Evolutionary conservation across 495 filamentous ascomycete genomes (phyloP).

Genomic region (Penicillium paxilli): DNA sequence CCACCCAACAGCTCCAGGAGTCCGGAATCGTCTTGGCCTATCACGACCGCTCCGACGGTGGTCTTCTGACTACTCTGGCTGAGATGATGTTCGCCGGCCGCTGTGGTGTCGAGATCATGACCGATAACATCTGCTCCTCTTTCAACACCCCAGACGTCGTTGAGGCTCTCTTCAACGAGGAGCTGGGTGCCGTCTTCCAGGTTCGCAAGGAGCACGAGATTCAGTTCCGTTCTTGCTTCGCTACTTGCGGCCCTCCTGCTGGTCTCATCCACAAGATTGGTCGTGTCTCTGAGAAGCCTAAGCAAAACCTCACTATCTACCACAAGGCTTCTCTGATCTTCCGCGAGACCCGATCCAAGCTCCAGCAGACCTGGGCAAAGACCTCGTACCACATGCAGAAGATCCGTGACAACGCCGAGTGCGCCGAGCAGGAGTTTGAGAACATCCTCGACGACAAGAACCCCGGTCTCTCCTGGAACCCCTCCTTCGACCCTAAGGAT

Average conservation of each 20-base stretch:
- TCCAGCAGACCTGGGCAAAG: slow-evolving; percentile 86
- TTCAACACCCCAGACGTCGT: slow-evolving; percentile 63
- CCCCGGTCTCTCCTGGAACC: slow-evolving; percentile 82
- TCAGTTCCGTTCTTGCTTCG: slow-evolving; percentile 86
- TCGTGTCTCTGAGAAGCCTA: slow-evolving; percentile 62
- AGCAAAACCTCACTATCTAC: slow-evolving; percentile 76
- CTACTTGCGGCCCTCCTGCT: slow-evolving; percentile 82
- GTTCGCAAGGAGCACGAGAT: slow-evolving; percentile 80
- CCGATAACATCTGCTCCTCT: slow-evolving; percentile 65
- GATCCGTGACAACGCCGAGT: slow-evolving; percentile 82
- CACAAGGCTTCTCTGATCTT: slow-evolving; percentile 68
- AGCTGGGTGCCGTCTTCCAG: slow-evolving; percentile 97
- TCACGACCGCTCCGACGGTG: slow-evolving; percentile 92
- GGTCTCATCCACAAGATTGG: slow-evolving; percentile 83
- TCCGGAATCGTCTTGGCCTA: slow-evolving; percentile 88
- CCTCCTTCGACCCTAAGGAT: slow-evolving; percentile 80
- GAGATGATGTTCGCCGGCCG: slow-evolving; percentile 99
- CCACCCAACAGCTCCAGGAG: slow-evolving; percentile 81
- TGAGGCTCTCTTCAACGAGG: slow-evolving; percentile 88
- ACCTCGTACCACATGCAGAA: slow-evolving; percentile 93
- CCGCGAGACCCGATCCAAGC: slow-evolving; percentile 62
- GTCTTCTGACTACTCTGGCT: slow-evolving; percentile 84
- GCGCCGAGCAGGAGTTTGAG: slow-evolving; percentile 82
- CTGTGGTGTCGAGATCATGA: slow-evolving; percentile 81
- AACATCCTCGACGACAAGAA: slow-evolving; percentile 74